Percentiles rank a stretch among this genome's conserved stretches.
phyloP scores from a whole-genome alignment of 768 basidiomycete genomes.

The Paxillus rubicundulus region DNA sequence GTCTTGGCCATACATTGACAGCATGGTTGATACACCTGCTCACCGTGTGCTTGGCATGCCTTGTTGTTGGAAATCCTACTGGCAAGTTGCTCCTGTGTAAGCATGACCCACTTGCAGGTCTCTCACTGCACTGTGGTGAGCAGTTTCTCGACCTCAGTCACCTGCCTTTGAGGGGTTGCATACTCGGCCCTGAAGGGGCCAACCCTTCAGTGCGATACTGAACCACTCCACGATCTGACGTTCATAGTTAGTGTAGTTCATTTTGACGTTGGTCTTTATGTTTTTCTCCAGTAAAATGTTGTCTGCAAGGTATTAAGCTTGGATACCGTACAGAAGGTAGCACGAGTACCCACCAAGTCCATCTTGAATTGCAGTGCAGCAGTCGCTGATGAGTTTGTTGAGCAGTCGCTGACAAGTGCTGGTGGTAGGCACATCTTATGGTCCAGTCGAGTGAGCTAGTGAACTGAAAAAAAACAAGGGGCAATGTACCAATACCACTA shows the following conservation, averaged over 20 bases:
- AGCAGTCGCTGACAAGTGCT: not conserved
- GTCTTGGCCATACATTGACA: too few species aligned
- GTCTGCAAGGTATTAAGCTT: too few species aligned
- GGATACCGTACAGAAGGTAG: too few species aligned
- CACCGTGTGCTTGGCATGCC: too few species aligned
- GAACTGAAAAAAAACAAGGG: not conserved
- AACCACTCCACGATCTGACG: not conserved
- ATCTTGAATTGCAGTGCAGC: conserved; percentile 1
- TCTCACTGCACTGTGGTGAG: too few species aligned
- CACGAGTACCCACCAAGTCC: not conserved
- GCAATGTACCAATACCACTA: conserved; percentile 1
- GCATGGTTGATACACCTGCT: too few species aligned
- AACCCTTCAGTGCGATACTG: not conserved
- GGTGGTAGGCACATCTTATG: too few species aligned
- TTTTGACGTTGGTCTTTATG: not conserved
- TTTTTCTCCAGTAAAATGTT: not conserved
- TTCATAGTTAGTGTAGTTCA: conserved; percentile 10
- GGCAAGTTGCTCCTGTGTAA: too few species aligned
- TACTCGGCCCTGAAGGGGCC: not conserved
- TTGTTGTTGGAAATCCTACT: too few species aligned
- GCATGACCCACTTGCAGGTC: too few species aligned
- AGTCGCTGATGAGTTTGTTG: conserved; percentile 6
- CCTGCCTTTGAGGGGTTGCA: too few species aligned
- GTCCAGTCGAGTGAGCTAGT: not conserved
- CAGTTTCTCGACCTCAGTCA: too few species aligned